phyloP scores from a whole-genome alignment of 768 basidiomycete species.

The Chalciporus piperatus region DNA sequence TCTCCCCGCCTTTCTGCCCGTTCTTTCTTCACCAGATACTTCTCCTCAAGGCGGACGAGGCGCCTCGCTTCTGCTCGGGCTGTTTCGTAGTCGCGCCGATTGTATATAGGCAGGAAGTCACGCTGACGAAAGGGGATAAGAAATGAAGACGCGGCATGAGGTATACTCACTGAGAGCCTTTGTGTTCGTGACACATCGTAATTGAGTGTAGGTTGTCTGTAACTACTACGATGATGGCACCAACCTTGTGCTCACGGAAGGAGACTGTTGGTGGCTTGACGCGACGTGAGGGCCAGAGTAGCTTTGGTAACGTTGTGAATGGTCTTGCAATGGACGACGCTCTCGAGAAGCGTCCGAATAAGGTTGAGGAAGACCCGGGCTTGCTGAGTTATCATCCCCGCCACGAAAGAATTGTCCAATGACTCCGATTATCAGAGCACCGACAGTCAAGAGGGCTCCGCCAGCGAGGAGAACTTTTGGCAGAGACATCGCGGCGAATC shows the following conservation, averaged over 20 bases:
- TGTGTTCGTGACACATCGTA: neutral
- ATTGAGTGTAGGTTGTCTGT: neutral
- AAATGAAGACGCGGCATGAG: neutral
- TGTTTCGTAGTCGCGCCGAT: conserved; percentile 49
- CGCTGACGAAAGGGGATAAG: neutral
- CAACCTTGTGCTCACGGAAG: neutral
- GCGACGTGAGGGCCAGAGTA: neutral
- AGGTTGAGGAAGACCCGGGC: neutral
- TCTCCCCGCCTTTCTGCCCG: conserved; percentile 66
- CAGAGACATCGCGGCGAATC: neutral
- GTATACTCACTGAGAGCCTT: neutral
- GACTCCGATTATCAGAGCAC: too few relatives aligned
- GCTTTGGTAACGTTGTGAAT: neutral
- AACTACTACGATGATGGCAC: neutral
- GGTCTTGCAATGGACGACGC: neutral
- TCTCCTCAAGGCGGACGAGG: conserved; percentile 70
- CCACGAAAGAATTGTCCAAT: neutral
- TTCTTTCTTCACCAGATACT: conserved; percentile 60
- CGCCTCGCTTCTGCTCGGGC: conserved; percentile 70
- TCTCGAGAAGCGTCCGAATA: neutral
- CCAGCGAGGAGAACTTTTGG: neutral
- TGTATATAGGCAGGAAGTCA: neutral
- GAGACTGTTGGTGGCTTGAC: neutral
- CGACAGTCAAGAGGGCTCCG: neutral
- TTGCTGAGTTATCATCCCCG: neutral